phyloP scores from a whole-genome alignment of 768 basidiomycete species.

The Fomitopsis serialis region DNA sequence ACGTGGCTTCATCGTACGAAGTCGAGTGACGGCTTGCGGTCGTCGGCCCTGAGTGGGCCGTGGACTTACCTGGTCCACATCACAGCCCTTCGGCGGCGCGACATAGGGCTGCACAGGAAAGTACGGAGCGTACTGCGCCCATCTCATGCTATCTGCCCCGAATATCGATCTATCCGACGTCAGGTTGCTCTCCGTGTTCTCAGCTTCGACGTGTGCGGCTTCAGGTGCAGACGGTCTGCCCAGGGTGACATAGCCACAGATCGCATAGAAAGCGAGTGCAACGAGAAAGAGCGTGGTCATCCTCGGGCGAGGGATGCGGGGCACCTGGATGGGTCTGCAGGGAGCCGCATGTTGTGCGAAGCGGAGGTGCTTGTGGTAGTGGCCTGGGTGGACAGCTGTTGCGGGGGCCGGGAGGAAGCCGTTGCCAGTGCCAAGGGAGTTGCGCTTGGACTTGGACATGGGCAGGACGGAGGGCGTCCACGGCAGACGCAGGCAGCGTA shows the following conservation, averaged over 20 bases:
- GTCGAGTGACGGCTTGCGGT: not conserved
- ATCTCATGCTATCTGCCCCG: constrained; percentile 19
- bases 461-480: no score
- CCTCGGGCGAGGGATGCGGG: not conserved
- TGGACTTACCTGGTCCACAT: constrained; percentile 46
- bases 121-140: constrained; percentile 64
- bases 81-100: constrained; percentile 42
- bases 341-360: not conserved
- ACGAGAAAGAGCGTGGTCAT: not conserved
- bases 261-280: not conserved
- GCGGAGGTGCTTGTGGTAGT: not conserved
- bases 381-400: not conserved
- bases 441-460: no score
- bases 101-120: constrained; percentile 41
- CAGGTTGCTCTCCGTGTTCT: not conserved
- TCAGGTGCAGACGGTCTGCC: not conserved
- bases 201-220: not conserved
- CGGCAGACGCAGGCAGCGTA: no score
- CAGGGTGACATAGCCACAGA: constrained; percentile 1
- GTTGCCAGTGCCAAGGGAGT: not conserved
- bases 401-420: not conserved
- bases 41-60: no score
- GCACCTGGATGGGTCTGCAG: not conserved
- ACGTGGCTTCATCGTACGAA: not conserved
- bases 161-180: not conserved